These are phyloP conservation scores for Lagenaria siceraria DNA, from an alignment of 306 rosid species.

Conservation along the genomic window DNA sequence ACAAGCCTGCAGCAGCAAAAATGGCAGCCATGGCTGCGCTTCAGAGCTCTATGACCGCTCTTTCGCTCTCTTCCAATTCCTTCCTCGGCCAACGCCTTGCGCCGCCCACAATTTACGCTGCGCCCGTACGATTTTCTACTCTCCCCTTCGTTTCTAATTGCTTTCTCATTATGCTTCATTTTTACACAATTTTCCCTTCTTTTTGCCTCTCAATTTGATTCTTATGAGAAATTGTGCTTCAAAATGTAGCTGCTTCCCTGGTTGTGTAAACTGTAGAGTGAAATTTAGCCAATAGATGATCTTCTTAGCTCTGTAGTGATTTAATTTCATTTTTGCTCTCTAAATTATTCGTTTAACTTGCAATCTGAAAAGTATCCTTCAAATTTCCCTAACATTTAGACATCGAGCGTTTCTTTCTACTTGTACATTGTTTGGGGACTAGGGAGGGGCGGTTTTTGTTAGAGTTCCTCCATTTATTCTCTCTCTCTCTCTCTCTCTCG, in stretches of 20 bases:
- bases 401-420: neutral
- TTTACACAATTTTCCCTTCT: neutral
- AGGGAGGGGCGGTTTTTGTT: no score
- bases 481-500: no score
- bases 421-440: neutral
- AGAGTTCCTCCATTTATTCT: no score
- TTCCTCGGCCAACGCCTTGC: conserved; percentile 77
- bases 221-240: neutral
- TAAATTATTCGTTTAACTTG: neutral
- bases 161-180: neutral
- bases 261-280: neutral
- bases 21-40: conserved; percentile 93
- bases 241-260: neutral
- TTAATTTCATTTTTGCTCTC: neutral
- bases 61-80: conserved; percentile 62
- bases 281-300: neutral
- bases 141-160: neutral
- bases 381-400: neutral
- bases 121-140: conserved; percentile 26
- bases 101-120: conserved; percentile 29
- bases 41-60: conserved; percentile 62
- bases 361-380: neutral
- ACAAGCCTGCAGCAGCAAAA: conserved; percentile 14
- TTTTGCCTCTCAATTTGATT: neutral
- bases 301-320: neutral